A percentile compares a stretch with the other conserved stretches of the same genome.
Evolutionary conservation across 805 yeast species (phyloP).

Genomic region (Myxozyma monticola): DNA sequence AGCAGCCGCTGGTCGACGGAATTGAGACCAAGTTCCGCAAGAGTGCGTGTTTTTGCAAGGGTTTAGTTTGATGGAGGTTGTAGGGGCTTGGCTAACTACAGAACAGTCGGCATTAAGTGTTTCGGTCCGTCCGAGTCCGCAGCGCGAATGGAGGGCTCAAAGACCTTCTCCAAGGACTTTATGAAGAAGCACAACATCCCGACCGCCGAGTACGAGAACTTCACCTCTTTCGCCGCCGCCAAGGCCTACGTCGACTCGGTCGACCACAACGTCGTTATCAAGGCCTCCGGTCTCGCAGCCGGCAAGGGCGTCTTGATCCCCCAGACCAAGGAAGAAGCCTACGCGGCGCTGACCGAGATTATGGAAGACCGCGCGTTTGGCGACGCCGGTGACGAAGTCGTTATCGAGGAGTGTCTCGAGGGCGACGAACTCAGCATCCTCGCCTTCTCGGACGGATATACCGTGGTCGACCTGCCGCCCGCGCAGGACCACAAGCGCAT

Average conservation of each 20-base stretch:
- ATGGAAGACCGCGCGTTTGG: slow-evolving; percentile 92
- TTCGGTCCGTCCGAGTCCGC: slow-evolving; percentile 95
- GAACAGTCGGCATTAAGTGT: slow-evolving; percentile 81
- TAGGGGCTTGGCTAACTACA: neutral
- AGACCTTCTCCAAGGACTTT: slow-evolving; percentile 88
- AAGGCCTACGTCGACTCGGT: slow-evolving; percentile 62
- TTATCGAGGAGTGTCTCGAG: slow-evolving; percentile 91
- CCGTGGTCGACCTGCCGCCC: slow-evolving; percentile 86
- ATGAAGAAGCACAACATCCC: slow-evolving; percentile 93
- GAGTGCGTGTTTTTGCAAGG: slow-evolving; percentile 20
- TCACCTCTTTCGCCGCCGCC: slow-evolving; percentile 75
- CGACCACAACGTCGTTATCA: slow-evolving; percentile 79
- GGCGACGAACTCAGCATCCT: slow-evolving; percentile 96
- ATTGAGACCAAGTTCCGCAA: slow-evolving; percentile 67
- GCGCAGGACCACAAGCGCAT: slow-evolving; percentile 98
- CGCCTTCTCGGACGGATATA: slow-evolving; percentile 91
- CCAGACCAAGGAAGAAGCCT: slow-evolving; percentile 76
- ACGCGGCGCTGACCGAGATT: slow-evolving; percentile 75
- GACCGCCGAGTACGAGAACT: slow-evolving; percentile 84
- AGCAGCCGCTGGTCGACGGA: slow-evolving; percentile 96
- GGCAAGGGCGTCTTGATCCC: slow-evolving; percentile 99
- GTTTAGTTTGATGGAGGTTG: neutral
- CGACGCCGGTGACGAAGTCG: slow-evolving; percentile 90
- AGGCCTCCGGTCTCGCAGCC: slow-evolving; percentile 97
- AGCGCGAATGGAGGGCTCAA: slow-evolving; percentile 95